Conservation (phyloP, 345 rosid species). For the Brassica carinata region DNA sequence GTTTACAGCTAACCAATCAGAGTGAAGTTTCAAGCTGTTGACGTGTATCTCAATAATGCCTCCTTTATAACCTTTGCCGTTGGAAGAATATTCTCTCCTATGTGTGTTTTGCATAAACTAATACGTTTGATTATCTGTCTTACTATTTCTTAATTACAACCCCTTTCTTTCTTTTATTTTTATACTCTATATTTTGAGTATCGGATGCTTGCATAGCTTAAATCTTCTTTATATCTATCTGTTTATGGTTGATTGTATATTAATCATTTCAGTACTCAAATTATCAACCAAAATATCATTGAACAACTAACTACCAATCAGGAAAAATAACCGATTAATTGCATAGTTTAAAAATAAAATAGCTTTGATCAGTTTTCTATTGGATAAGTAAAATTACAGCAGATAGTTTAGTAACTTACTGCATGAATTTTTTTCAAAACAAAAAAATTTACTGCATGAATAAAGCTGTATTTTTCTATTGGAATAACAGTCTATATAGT, state of each 20-base stretch:
- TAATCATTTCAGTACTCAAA: background rate
- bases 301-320: slow-evolving; percentile 4
- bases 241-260: background rate
- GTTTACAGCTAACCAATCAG: slow-evolving; percentile 40
- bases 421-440: too few species aligned
- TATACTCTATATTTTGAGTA: background rate
- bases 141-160: slow-evolving; percentile 23
- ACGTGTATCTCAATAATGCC: slow-evolving; percentile 29
- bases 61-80: slow-evolving; percentile 20
- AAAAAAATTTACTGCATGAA: background rate
- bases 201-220: slow-evolving; percentile 28
- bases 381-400: background rate
- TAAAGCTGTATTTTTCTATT: background rate
- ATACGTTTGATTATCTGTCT: slow-evolving; percentile 24
- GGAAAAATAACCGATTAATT: slow-evolving; percentile 6
- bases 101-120: background rate
- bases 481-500: background rate
- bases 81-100: slow-evolving; percentile 34
- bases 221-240: background rate
- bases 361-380: background rate
- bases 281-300: background rate
- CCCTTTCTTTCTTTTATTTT: background rate
- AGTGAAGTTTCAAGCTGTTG: slow-evolving; percentile 18
- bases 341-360: background rate
- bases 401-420: background rate